Percentiles rank a stretch among this genome's conserved stretches.
Evolutionary conservation across 192 early-diverging fungal species (phyloP).

Genomic region (Phlyctochytrium arcticum): DNA sequence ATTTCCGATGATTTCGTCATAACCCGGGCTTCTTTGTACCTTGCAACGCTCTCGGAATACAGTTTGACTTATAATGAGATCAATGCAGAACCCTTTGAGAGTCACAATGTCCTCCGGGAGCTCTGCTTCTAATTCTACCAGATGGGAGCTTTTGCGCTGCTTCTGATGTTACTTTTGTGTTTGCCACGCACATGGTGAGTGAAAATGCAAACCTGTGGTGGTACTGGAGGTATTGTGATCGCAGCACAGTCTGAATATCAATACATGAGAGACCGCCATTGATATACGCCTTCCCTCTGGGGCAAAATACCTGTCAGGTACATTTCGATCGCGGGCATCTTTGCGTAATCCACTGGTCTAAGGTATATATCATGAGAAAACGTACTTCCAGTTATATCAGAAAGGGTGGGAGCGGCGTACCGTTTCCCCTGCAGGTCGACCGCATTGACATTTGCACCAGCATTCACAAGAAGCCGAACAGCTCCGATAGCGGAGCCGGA

Average conservation of each 20-base stretch:
- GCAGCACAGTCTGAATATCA: neutral
- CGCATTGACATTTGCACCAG: constrained; percentile 11
- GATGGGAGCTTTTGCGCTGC: constrained; percentile 13
- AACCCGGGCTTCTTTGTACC: constrained; percentile 10
- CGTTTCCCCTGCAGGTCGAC: constrained; percentile 16
- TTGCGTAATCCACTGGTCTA: constrained; percentile 27
- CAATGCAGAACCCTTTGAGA: constrained; percentile 19
- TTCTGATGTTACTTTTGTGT: neutral
- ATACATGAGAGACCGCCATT: too few species aligned
- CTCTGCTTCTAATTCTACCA: constrained; percentile 18
- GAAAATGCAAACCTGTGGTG: neutral
- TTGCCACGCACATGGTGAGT: neutral
- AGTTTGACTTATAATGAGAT: constrained; percentile 31
- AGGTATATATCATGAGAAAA: neutral
- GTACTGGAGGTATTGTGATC: neutral
- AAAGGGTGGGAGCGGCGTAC: too few species aligned
- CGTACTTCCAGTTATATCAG: too few species aligned
- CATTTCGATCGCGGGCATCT: neutral
- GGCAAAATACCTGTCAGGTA: neutral
- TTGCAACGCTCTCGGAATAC: constrained; percentile 39
- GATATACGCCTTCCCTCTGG: too few species aligned
- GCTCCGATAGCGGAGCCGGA: constrained; percentile 1
- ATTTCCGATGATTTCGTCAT: neutral
- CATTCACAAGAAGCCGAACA: constrained; percentile 13
- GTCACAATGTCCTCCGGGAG: constrained; percentile 24